Percentiles rank a stretch among this genome's conserved stretches.
Evolutionary conservation across 805 yeast species (phyloP).

Genomic region (Wickerhamiella vanderwaltii): DNA sequence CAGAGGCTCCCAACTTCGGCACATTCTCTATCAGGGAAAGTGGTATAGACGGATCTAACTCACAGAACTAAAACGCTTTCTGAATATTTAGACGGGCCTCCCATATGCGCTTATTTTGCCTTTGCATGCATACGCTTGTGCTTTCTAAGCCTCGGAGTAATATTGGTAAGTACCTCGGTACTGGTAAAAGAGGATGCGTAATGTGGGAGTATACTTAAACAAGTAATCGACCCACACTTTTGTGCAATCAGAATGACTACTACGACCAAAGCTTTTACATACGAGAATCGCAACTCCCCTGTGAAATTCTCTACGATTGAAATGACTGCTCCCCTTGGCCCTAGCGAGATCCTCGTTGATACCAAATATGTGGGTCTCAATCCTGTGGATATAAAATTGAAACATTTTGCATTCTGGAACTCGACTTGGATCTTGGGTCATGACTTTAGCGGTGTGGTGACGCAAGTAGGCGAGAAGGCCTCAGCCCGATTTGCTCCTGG

Average conservation of each 20-base stretch:
- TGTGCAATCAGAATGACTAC: neutral
- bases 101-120: too few species aligned
- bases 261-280: slow-evolving; percentile 1
- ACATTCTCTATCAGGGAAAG: too few species aligned
- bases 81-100: too few species aligned
- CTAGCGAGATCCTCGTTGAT: slow-evolving; percentile 42
- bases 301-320: neutral
- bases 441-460: slow-evolving; percentile 52
- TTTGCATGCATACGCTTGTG: too few species aligned
- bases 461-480: slow-evolving; percentile 41
- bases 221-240: too few species aligned
- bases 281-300: slow-evolving; percentile 8
- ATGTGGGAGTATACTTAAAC: too few species aligned
- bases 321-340: slow-evolving; percentile 22
- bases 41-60: too few species aligned
- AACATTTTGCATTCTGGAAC: slow-evolving; percentile 10
- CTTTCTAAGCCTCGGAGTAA: too few species aligned
- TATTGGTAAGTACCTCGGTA: too few species aligned
- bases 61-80: too few species aligned
- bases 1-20: too few species aligned
- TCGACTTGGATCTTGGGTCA: slow-evolving; percentile 37
- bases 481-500: slow-evolving; percentile 37
- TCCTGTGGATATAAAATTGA: slow-evolving; percentile 51
- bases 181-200: too few species aligned
- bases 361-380: slow-evolving; percentile 49